Base-by-base conservation (phyloP, 441 rosid genomes). In the Euphorbia schlechtendalii region DNA sequence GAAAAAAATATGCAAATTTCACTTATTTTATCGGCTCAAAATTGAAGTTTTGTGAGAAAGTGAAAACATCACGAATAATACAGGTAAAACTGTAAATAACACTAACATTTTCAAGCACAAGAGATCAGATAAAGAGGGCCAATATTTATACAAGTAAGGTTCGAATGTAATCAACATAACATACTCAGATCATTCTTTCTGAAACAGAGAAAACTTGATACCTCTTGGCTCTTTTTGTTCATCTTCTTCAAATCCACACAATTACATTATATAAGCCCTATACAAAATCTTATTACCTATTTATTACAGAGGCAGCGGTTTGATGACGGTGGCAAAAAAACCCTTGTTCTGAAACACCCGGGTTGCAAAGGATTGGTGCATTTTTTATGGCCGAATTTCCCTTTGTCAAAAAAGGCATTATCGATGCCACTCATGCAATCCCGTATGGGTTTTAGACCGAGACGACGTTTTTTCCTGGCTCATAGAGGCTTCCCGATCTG, bases 401-500 rank as follows among this genome's bases (percentile, higher is more conserved):
- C 18, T 68, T 9, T n/a, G 43, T 17, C 58, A 32, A 12, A 48
- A 43, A 28, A 15, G 28, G 64, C 53, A 59, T 67, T 4, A 34
- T 5, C 3, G 18, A 43, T 60, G 64, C 43, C 17, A 18, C 56
- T 28, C 24, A 15, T 25, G 56, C 56, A 21, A 28, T 17, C 53
- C 34, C 32, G 34, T 46, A 24, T 54, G 61, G 40, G 18, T 40
- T 34, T 18, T 41, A 56, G 41, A 60, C 38, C 30, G 15, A 58
- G 48, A 25, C 38, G 28, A 46, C 7, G 40, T 56, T 59, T 53
- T 61, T 45, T 41, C 70, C 67, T 61, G 56, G 49, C 53, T 53
- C 40, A 18, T n/a, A 48, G 28, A 21, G 67, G 12, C 64, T 56
- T 68, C 53, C 34, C 45, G 55, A 66, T 63, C 38, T 68, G 38